Evolutionary conservation across 2,329 filamentous ascomycete genomes (phyloP), one percentile per base, ranked within the genome.

Genomic region (Apiospora pterosperma): DNA sequence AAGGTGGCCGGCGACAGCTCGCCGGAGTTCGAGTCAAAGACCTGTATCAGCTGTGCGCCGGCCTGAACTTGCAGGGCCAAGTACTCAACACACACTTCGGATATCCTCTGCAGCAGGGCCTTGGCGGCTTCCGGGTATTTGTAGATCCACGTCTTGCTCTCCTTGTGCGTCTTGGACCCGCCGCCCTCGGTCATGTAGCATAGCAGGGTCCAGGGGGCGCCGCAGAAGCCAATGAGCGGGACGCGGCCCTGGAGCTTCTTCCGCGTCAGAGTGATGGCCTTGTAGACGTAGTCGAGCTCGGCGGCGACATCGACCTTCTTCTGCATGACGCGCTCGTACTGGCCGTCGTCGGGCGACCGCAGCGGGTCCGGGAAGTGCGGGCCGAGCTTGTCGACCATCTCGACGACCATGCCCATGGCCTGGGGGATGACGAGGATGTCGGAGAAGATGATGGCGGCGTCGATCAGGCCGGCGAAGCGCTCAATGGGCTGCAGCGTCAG

Each of bases 131-230:
- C 84, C 0, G 91, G 86, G 74, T 97, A 93, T 78, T 88, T 93
- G 84, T 95, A 99, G 66, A 98, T 89, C 96, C 96, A 99, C 31
- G 92, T 97, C 85, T 99, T 99, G 73, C 88, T 91, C 79, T 97
- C 90, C 66, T 92, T 89, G 81, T 98, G 98, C 75, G 98, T 84
- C 82, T 98, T 98, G 71, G 91, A 96, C 52, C 96, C 96, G 59
- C 96, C 96, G 19, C 96, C 96, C 79, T 99, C 96, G 21, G 98
- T 93, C 96, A 99, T 99, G 82, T 99, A 99, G 82, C 95, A 97
- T 74, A 99, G 86, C 66, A 99, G 80, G 2, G 96, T 99, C 93
- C 96, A 99, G 0, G 96, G 96, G 8, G 96, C 94, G 63, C 96
- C 96, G 73, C 94, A 97, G 82, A 99, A 99, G 39, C 96, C 96